Conservation (phyloP, 2,329 filamentous ascomycete genomes). For the Hymenoscyphus fraxineus region DNA sequence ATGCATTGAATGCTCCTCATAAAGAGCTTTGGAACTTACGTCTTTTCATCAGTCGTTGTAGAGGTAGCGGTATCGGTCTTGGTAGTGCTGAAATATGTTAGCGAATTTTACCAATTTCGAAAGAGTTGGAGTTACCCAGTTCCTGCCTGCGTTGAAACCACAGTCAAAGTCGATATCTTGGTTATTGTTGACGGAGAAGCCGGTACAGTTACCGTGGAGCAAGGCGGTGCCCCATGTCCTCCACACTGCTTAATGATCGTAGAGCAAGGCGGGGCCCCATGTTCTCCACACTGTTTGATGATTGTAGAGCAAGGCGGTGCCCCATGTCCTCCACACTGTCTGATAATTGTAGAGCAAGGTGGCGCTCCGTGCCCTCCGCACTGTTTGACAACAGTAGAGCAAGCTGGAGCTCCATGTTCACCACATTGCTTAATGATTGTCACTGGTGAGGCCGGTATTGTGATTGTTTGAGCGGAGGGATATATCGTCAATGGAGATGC, state of each 20-base stretch:
- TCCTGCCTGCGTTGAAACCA: not conserved
- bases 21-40: conserved; percentile 6
- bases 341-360: not conserved
- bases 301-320: not conserved
- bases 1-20: not conserved
- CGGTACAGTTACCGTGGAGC: not conserved
- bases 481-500: not conserved
- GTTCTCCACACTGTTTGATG: not conserved
- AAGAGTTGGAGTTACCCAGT: not conserved
- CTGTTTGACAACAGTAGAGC: not conserved
- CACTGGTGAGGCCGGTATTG: not conserved
- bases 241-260: not conserved
- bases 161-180: not conserved
- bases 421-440: not conserved
- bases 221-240: not conserved
- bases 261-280: not conserved
- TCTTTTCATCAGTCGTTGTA: conserved; percentile 11
- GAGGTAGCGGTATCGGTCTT: not conserved
- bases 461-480: not conserved
- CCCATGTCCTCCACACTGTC: not conserved
- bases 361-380: not conserved
- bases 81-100: conserved; percentile 4
- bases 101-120: not conserved
- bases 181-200: not conserved
- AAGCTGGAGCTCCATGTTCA: not conserved